Percentiles rank a stretch among this genome's conserved stretches.
phyloP scores from a whole-genome alignment of 2,329 filamentous ascomycete species.

The Penicillium capsulatum region DNA sequence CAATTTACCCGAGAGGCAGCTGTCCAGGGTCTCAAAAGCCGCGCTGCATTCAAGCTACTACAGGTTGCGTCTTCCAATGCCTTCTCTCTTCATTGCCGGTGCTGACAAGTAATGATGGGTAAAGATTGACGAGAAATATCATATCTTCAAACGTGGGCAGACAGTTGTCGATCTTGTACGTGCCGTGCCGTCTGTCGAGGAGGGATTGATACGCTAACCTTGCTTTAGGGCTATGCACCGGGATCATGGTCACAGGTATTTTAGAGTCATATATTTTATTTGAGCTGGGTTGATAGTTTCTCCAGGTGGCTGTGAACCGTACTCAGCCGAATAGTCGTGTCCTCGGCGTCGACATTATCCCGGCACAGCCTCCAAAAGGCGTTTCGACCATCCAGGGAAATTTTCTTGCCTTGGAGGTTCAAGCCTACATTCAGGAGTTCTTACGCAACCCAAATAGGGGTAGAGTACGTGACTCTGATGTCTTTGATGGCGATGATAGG shows the following conservation, averaged over 20 bases:
- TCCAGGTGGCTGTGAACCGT: slow-evolving; percentile 71
- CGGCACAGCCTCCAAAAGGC: slow-evolving; percentile 81
- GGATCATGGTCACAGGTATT: slow-evolving; percentile 58
- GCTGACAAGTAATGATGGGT: slow-evolving; percentile 2
- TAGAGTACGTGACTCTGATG: slow-evolving; percentile 41
- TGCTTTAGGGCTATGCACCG: slow-evolving; percentile 47
- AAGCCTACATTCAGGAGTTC: slow-evolving; percentile 70
- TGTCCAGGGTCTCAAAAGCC: slow-evolving; percentile 76
- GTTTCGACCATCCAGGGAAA: slow-evolving; percentile 96
- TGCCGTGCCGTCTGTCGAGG: not conserved
- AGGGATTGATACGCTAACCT: slow-evolving; percentile 6
- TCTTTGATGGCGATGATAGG: slow-evolving; percentile 1
- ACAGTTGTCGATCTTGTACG: slow-evolving; percentile 83
- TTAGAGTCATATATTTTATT: not conserved
- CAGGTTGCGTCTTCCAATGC: slow-evolving; percentile 54
- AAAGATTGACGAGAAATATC: slow-evolving; percentile 77
- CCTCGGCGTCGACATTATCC: slow-evolving; percentile 89
- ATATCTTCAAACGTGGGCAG: slow-evolving; percentile 71
- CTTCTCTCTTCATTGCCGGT: not conserved
- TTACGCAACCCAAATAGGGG: slow-evolving; percentile 62
- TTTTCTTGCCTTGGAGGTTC: slow-evolving; percentile 65
- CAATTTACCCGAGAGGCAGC: slow-evolving; percentile 69
- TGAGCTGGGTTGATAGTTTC: not conserved
- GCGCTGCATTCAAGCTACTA: slow-evolving; percentile 88
- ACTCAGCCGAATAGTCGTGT: slow-evolving; percentile 74